Evolutionary conservation across 1,139 yeast genomes (phyloP), one percentile per base, ranked within the genome.

Genomic region (Yamadazyma aaseri): DNA sequence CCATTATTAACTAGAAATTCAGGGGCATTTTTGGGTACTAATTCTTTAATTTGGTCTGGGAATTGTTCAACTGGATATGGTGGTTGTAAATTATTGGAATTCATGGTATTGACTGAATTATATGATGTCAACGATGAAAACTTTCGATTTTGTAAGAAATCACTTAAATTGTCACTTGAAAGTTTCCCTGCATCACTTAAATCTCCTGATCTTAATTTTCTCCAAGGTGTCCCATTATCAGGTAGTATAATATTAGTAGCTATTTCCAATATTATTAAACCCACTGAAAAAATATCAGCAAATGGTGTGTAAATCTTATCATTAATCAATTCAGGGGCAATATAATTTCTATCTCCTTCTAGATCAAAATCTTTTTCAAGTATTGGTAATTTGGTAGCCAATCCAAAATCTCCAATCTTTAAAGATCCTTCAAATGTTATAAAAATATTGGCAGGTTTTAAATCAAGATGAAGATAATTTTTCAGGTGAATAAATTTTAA

Each of bases 161-260:
- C 74, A 44, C 72, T 65, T 29, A 71, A 63, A 41, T 70, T 70
- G 45, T 70, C 76, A 47, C 71, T 63, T 38, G 94, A 83, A 40
- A 92, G 67, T 47, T 81, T 76, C 0, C 98, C 98, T 1, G 97
- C 97, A 59, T 92, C 98, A 20, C 95, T 82, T 42, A 94, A 66
- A 57, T 92, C 98, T 1, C 98, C 99, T 31, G 96, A 86, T 45
- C 99, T 73, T 43, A 92, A 65, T 56, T 90, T 90, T 46, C 95
- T 92, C 99, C 99, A 92, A 23, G 95, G 94, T 7, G 89, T 76
- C 5, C 99, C 99, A 57, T 94, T 90, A 49, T 92, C 97, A 0
- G 99, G 99, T 32, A 94, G 64, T 6, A 90, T 80, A 33, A 92
- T 92, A 58, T 92, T 92, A 2, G 98, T 96, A 1, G 98, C 98